A percentile compares a stretch with the other conserved stretches of the same genome.
These are phyloP conservation scores for Schoenoplectus triqueter DNA, from an alignment of 202 grass and related monocot genomes.

Conservation along the genomic window DNA sequence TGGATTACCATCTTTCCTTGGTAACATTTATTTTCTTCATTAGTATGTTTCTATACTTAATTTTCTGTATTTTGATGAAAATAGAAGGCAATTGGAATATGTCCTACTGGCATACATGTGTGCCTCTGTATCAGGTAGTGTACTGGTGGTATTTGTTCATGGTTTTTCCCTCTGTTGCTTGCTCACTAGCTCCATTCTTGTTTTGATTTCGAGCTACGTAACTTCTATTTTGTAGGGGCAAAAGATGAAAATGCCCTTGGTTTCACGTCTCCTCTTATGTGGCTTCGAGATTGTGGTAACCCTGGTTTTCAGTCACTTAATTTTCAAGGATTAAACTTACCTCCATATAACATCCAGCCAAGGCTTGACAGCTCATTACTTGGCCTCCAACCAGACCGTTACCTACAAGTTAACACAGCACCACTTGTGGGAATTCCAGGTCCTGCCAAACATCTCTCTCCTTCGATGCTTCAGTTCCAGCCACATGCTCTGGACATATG, in stretches of 20 bases:
- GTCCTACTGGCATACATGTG: not conserved
- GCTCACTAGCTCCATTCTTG: not conserved
- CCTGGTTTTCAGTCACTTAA: slow-evolving; percentile 85
- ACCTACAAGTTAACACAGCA: slow-evolving; percentile 64
- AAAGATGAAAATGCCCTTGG: slow-evolving; percentile 71
- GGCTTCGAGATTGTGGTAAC: slow-evolving; percentile 72
- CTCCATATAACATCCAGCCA: slow-evolving; percentile 75
- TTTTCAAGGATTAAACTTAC: slow-evolving; percentile 73
- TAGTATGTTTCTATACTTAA: slow-evolving; percentile 37
- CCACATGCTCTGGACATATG: slow-evolving; percentile 55
- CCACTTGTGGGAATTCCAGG: slow-evolving; percentile 41
- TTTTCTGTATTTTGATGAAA: slow-evolving; percentile 1
- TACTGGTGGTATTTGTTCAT: not conserved
- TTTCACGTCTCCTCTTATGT: slow-evolving; percentile 78
- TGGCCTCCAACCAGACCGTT: slow-evolving; percentile 72
- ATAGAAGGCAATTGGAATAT: not conserved
- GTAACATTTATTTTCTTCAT: slow-evolving; percentile 39
- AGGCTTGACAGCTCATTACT: slow-evolving; percentile 70
- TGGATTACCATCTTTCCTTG: slow-evolving; percentile 83
- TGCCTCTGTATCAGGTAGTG: not conserved
- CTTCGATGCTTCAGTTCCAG: slow-evolving; percentile 91
- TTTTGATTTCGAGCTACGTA: slow-evolving; percentile 12
- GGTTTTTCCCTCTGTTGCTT: not conserved
- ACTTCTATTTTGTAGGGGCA: slow-evolving; percentile 57
- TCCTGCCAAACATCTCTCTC: slow-evolving; percentile 56